Conservation (phyloP, 768 basidiomycete species). For the Tremella yokohamensis region DNA sequence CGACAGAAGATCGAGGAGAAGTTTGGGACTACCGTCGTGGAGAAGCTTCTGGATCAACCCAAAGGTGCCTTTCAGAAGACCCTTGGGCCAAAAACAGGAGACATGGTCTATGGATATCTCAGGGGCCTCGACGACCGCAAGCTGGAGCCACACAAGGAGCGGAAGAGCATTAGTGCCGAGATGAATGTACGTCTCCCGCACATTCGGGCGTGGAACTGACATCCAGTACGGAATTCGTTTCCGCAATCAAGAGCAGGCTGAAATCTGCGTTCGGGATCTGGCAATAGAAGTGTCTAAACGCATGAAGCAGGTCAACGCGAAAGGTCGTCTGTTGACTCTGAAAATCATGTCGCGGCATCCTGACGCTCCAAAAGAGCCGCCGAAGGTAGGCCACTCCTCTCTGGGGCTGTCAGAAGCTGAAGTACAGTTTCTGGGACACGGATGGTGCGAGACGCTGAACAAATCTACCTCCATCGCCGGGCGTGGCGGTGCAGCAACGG, state of each 20-base stretch:
- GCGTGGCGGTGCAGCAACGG: constrained; percentile 66
- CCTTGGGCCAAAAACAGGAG: constrained; percentile 75
- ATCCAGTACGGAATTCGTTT: constrained; percentile 94
- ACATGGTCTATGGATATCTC: constrained; percentile 76
- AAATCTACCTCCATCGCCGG: constrained; percentile 65
- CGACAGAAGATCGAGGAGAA: constrained; percentile 76
- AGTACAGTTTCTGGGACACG: constrained; percentile 82
- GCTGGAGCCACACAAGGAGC: constrained; percentile 75
- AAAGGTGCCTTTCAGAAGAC: constrained; percentile 65
- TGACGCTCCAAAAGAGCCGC: constrained; percentile 77
- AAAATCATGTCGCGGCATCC: constrained; percentile 86
- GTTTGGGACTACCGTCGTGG: constrained; percentile 67
- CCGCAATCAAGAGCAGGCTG: constrained; percentile 72
- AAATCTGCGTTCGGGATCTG: constrained; percentile 71
- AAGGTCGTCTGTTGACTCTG: constrained; percentile 72
- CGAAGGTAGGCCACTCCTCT: constrained; percentile 62
- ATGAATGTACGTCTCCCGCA: constrained; percentile 68
- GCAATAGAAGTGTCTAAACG: constrained; percentile 71
- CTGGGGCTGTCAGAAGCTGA: neutral
- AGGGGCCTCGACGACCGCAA: constrained; percentile 77
- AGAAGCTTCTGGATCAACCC: constrained; percentile 63
- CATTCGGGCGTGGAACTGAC: neutral
- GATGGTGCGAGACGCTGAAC: constrained; percentile 74
- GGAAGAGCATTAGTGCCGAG: constrained; percentile 90
- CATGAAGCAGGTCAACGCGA: constrained; percentile 64